Conservation (phyloP, 306 rosid species). For the Cicer pinnatifidum region DNA sequence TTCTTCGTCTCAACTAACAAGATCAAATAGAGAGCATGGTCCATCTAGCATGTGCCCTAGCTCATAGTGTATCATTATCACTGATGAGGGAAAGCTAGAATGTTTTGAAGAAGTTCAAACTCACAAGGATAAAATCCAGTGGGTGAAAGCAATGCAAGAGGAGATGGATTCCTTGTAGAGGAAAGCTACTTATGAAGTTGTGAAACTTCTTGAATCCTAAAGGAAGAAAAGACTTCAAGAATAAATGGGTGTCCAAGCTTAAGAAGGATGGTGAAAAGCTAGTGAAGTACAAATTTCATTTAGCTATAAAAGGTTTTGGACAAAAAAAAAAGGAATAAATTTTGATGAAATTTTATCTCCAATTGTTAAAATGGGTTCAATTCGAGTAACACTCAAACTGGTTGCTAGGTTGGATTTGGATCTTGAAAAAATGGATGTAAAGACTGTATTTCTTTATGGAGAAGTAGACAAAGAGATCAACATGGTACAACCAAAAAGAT, state of each 20-base stretch:
- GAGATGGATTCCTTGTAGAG: no score
- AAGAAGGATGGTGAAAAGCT: neutral
- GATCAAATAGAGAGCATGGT: no score
- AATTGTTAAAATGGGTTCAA: neutral
- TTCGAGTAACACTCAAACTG: neutral
- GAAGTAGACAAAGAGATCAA: no score
- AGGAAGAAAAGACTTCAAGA: neutral
- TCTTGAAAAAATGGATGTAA: neutral
- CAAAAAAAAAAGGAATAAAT: neutral
- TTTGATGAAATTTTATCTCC: constrained; percentile 27
- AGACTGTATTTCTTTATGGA: neutral
- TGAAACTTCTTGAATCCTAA: neutral
- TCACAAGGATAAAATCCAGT: no score
- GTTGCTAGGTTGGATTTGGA: neutral
- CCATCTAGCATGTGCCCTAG: no score
- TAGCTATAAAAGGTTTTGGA: neutral
- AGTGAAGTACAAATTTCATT: neutral
- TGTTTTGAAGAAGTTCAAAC: no score
- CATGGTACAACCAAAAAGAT: neutral
- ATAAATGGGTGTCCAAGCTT: neutral
- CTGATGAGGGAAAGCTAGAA: no score
- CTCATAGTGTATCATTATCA: no score
- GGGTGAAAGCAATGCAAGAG: no score
- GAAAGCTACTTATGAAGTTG: no score
- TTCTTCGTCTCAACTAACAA: neutral